Percentiles rank a stretch among this genome's conserved stretches.
Conservation (phyloP, 306 rosid genomes). For the Mucuna pruriens region DNA sequence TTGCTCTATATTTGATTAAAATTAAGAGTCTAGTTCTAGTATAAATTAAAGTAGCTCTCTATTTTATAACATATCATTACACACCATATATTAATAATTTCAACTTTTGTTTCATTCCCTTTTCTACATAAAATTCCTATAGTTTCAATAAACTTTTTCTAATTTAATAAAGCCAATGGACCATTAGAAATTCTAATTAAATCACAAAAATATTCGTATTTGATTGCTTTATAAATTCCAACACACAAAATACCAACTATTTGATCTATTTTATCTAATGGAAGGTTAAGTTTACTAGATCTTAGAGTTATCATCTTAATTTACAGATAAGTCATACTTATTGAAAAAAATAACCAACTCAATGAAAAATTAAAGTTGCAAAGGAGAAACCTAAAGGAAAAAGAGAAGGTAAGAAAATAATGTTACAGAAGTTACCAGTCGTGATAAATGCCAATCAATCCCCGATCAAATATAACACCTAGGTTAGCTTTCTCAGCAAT, state of each 20-base stretch:
- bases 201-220: not conserved
- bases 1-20: not conserved
- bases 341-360: not conserved
- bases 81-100: not conserved
- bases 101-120: not conserved
- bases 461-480: slow-evolving; percentile 75
- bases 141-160: not conserved
- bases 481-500: slow-evolving; percentile 71
- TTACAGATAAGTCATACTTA: not conserved
- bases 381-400: not conserved
- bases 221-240: not conserved
- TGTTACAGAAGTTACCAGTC: slow-evolving; percentile 62
- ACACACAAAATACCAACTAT: not conserved
- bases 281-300: not conserved
- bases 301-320: slow-evolving; percentile 4
- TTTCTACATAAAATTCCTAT: not conserved
- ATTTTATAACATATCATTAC: not conserved
- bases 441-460: slow-evolving; percentile 80
- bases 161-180: not conserved
- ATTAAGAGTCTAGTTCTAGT: not conserved
- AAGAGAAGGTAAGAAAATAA: not conserved
- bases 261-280: not conserved
- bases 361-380: not conserved
- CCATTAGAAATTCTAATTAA: not conserved
- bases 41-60: not conserved